Evolutionary conservation across 2,329 filamentous ascomycete genomes (phyloP).

Genomic region (Diaporthe capsici): DNA sequence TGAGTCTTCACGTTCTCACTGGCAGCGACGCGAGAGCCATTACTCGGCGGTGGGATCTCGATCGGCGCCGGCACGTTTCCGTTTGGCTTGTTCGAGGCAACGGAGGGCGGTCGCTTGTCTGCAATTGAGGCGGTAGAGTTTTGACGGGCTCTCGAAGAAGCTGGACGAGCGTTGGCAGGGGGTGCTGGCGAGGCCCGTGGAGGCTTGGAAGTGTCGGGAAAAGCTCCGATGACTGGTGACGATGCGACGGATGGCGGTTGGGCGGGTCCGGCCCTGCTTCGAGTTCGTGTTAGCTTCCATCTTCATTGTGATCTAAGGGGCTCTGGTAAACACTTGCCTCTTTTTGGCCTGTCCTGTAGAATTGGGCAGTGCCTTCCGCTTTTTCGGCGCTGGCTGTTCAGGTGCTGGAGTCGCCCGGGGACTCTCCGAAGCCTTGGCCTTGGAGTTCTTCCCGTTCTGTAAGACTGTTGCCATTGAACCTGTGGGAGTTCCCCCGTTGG

Average conservation of each 20-base stretch:
- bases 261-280: constrained; percentile 39
- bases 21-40: constrained; percentile 49
- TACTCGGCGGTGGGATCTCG: constrained; percentile 51
- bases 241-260: constrained; percentile 79
- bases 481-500: constrained; percentile 65
- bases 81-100: constrained; percentile 73
- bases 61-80: constrained; percentile 58
- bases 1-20: constrained; percentile 63
- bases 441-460: constrained; percentile 61
- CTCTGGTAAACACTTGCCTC: constrained; percentile 68
- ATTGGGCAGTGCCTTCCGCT: constrained; percentile 74
- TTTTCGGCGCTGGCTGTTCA: constrained; percentile 75
- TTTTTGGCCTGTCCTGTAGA: constrained; percentile 83
- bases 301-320: constrained; percentile 44
- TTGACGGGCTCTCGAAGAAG: constrained; percentile 80
- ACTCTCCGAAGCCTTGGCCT: constrained; percentile 72
- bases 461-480: constrained; percentile 76
- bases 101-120: constrained; percentile 72
- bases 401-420: constrained; percentile 77
- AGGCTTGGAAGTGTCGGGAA: constrained; percentile 71
- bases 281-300: constrained; percentile 49
- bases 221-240: constrained; percentile 80
- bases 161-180: constrained; percentile 68
- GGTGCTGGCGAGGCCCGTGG: constrained; percentile 73
- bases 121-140: constrained; percentile 76